Evolutionary conservation across 805 yeast genomes (phyloP), one percentile per base, ranked within the genome.

Genomic region (Pichia occidentalis): DNA sequence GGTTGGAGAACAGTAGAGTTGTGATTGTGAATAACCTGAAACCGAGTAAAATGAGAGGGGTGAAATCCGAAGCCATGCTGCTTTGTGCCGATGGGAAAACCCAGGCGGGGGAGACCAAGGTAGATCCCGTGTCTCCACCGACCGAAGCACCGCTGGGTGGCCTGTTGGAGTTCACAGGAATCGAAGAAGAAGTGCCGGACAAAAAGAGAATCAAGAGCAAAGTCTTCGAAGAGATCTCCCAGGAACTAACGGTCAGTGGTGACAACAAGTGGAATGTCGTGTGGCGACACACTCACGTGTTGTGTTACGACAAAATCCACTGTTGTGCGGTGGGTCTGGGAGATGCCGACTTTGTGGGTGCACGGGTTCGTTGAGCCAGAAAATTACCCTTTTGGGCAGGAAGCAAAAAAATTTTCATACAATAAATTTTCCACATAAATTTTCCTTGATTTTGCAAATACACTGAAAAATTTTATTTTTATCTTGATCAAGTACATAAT

Each of bases 1-100:
- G 63, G 18, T 49, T 80, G 48, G 43, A 59, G 4, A 50, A 59
- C 21, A 55, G 61, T 4, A 49, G 59, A 18, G 80, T 78, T 3
- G 76, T 77, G 1, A 60, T 80, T 2, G 62, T 77, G 16, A 65
- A 70, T 5, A 80, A 80, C 48, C 55, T 80, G 54, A 79, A 77
- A 47, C 71, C 77, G 3, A 65, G 76, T 9, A 77, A 76, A 51
- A 70, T 80, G 71, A 60, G 85, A 44, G 85, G 85, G 1, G 67
- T 71, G 16, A 53, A 50, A 28, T 76, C 83, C 2, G 74, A 77
- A 45, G 84, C 81, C 0, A 80, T 80, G 85, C 49, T 80, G 1
- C 50, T 80, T 16, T 84, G 85, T n/a, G 77, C 83, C 1, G 49
- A 54, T 18, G 46, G 42, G n/a, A n/a, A n/a, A n/a, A n/a, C n/a